Percentiles rank a stretch among this genome's conserved stretches.
phyloP scores from a whole-genome alignment of 352 stramenopile genomes.

The Phytopythium kandeliae region DNA sequence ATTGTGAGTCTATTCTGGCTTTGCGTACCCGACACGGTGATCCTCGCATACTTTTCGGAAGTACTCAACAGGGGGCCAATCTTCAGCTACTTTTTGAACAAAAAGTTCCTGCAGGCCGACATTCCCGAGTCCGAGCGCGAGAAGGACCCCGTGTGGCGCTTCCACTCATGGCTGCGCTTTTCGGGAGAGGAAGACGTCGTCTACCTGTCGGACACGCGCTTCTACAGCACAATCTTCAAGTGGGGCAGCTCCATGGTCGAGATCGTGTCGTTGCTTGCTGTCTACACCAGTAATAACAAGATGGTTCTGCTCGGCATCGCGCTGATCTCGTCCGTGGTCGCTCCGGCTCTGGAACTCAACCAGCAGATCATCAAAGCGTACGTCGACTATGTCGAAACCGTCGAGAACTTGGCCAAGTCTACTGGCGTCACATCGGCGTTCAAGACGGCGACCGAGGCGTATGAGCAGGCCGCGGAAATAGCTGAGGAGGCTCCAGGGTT shows the following conservation, averaged over 20 bases:
- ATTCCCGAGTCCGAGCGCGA: slow-evolving; percentile 50
- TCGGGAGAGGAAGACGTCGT: slow-evolving; percentile 41
- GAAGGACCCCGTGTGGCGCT: slow-evolving; percentile 43
- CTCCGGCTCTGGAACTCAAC: slow-evolving; percentile 46
- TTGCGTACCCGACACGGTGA: slow-evolving; percentile 37
- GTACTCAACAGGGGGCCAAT: slow-evolving; percentile 48
- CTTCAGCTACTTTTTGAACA: slow-evolving; percentile 59
- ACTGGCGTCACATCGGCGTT: slow-evolving; percentile 17
- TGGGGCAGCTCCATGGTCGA: slow-evolving; percentile 44
- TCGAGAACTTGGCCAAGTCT: slow-evolving; percentile 20
- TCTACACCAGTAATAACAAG: slow-evolving; percentile 20
- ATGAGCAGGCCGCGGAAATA: slow-evolving; percentile 8
- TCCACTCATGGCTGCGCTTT: slow-evolving; percentile 23
- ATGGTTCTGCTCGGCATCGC: slow-evolving; percentile 22
- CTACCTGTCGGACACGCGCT: slow-evolving; percentile 43
- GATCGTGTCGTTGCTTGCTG: slow-evolving; percentile 31
- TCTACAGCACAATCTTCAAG: slow-evolving; percentile 41
- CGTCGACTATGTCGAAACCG: slow-evolving; percentile 37
- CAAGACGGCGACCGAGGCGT: slow-evolving; percentile 10
- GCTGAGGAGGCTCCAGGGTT: slow-evolving; percentile 9
- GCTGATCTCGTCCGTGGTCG: slow-evolving; percentile 30
- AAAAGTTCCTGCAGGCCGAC: slow-evolving; percentile 51
- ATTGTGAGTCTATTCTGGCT: slow-evolving; percentile 61
- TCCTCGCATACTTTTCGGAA: slow-evolving; percentile 46
- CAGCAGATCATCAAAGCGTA: slow-evolving; percentile 49